Evolutionary conservation across 2,329 filamentous ascomycete genomes (phyloP), one percentile per base, ranked within the genome.

Genomic region (Penicillium janthinellum): DNA sequence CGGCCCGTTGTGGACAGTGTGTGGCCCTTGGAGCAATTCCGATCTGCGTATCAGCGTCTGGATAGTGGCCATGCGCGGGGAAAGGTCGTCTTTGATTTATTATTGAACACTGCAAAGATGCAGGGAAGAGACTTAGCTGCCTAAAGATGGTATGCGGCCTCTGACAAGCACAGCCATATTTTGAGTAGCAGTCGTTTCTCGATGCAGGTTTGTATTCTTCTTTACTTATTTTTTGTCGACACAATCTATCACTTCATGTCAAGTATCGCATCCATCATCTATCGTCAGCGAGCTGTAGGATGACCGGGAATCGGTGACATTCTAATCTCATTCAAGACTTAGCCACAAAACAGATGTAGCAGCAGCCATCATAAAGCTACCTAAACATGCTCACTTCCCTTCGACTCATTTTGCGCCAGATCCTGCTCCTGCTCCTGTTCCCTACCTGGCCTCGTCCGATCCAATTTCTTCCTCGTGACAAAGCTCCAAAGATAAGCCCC

Each of bases 401-500:
- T 10, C 11, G 12, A 11, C 10, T 17, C 35, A 41, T n/a, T n/a
- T 31, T n/a, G 3, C n/a, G 17, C 8, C 4, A n/a, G 20, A 28
- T 25, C 35, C 34, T n/a, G 34, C 10, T 37, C 47, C 15, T 50
- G 35, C 7, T 37, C 47, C 15, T 50, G 35, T 3, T 41, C 49
- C 38, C 59, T 47, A 25, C 22, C 51, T 25, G 52, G 38, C 11
- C 31, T 52, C 31, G 51, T 44, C 45, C 60, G 45, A 22, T 50
- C n/a, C 37, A 60, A 38, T 15, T 41, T 44, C 28, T 52, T 60
- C 28, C 58, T 47, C 22, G 51, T 73, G 10, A 71, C 14, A 14
- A 73, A n/a, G 22, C 71, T 72, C 67, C 71, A 75, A 1, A 74
- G 48, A 58, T 71, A 73, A 20, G 72, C 66, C 22, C 69, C 66